phyloP scores from a whole-genome alignment of 192 early-diverging fungal species.

The Dispira simplex region DNA sequence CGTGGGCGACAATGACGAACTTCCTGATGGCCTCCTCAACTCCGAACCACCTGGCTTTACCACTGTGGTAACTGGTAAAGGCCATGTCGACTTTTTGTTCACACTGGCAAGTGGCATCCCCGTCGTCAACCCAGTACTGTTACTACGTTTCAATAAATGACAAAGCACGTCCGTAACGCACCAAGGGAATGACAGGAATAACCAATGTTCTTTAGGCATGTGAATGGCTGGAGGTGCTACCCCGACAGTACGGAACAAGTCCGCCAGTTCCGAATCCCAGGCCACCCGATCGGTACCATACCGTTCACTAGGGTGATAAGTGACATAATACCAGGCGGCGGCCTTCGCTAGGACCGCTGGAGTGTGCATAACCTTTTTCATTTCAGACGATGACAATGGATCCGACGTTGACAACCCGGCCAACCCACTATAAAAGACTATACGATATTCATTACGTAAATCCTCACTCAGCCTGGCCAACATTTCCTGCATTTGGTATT shows the following conservation, averaged over 20 bases:
- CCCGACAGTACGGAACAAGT: neutral
- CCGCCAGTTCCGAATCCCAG: neutral
- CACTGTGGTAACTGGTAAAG: too few relatives aligned
- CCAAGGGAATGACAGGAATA: conserved; percentile 6
- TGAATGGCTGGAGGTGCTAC: neutral
- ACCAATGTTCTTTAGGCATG: neutral
- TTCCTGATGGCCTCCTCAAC: too few relatives aligned
- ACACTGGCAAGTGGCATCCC: too few relatives aligned
- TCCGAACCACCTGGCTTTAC: too few relatives aligned
- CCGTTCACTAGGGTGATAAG: conserved; percentile 33
- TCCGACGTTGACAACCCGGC: neutral
- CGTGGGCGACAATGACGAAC: too few relatives aligned
- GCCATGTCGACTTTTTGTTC: too few relatives aligned
- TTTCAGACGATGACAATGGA: too few relatives aligned
- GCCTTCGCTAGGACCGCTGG: conserved; percentile 21
- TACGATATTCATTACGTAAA: conserved; percentile 25
- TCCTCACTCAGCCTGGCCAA: conserved; percentile 19
- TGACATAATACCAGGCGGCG: conserved; percentile 56
- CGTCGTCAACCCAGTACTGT: too few relatives aligned
- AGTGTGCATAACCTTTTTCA: neutral
- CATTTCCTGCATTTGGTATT: conserved; percentile 30
- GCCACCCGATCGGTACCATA: neutral
- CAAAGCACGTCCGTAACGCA: neutral
- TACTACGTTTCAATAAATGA: neutral
- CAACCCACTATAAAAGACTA: conserved; percentile 30